Evolutionary conservation across 257 asterid species (phyloP).

Genomic region (Lycium barbarum): DNA sequence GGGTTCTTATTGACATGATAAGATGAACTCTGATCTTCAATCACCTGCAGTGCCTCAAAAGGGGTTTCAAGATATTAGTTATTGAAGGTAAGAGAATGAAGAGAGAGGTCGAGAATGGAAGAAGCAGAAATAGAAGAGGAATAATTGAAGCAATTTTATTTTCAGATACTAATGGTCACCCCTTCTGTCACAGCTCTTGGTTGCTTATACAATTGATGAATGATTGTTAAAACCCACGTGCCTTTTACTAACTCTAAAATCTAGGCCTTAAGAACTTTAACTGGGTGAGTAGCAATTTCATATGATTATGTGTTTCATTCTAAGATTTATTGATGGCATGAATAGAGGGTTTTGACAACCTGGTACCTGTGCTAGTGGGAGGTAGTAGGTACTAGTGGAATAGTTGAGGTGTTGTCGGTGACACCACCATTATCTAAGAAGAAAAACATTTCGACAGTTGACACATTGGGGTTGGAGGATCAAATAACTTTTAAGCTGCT

Average conservation of each 20-base stretch:
- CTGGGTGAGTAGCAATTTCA: slow-evolving; percentile 7
- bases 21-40: background rate
- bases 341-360: background rate
- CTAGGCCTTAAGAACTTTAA: slow-evolving; percentile 1
- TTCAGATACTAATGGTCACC: background rate
- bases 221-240: background rate
- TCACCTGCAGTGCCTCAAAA: background rate
- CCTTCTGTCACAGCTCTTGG: background rate
- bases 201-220: background rate
- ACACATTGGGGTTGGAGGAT: background rate
- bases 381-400: background rate
- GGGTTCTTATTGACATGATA: slow-evolving; percentile 19
- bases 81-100: slow-evolving; percentile 12
- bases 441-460: background rate
- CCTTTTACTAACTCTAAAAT: background rate
- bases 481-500: background rate
- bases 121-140: background rate
- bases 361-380: background rate
- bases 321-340: background rate
- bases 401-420: background rate
- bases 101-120: background rate
- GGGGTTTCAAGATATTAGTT: slow-evolving; percentile 13
- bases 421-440: background rate
- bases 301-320: background rate
- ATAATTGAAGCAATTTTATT: background rate